These are phyloP conservation scores for Ganoderma boninense DNA, from an alignment of 1,284 basidiomycete species.

Conservation along the genomic window DNA sequence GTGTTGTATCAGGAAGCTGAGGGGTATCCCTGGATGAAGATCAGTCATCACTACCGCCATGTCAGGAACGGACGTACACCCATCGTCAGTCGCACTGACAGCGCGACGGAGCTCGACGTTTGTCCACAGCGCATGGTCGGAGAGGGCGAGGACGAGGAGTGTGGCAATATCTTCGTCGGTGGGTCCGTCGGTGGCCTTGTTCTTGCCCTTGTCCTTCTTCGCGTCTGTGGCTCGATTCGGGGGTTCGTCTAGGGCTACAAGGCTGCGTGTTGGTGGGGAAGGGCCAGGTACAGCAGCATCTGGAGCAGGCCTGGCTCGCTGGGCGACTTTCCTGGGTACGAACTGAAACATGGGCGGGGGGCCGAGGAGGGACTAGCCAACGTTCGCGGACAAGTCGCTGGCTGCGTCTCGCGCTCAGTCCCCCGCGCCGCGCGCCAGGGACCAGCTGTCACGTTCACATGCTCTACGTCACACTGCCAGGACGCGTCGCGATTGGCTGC, in stretches of 20 bases:
- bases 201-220: not conserved
- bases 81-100: constrained; percentile 53
- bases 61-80: constrained; percentile 54
- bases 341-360: constrained; percentile 38
- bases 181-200: not conserved
- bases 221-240: not conserved
- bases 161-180: constrained; percentile 54
- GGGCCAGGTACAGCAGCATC: constrained; percentile 1
- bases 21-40: constrained; percentile 58
- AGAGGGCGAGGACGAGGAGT: constrained; percentile 65
- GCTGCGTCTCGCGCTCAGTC: not conserved
- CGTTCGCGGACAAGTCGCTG: constrained; percentile 3
- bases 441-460: constrained; percentile 5
- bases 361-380: constrained; percentile 3
- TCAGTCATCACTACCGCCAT: constrained; percentile 24
- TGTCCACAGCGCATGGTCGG: constrained; percentile 69
- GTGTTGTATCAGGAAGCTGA: constrained; percentile 58
- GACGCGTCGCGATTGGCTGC: constrained; percentile 2
- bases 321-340: constrained; percentile 40
- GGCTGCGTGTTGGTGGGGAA: not conserved
- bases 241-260: not conserved
- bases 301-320: constrained; percentile 15
- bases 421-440: not conserved
- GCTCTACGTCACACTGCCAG: not conserved
- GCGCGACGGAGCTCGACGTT: constrained; percentile 60